Conservation (phyloP, 768 basidiomycete genomes). For the Amanita rimosa region DNA sequence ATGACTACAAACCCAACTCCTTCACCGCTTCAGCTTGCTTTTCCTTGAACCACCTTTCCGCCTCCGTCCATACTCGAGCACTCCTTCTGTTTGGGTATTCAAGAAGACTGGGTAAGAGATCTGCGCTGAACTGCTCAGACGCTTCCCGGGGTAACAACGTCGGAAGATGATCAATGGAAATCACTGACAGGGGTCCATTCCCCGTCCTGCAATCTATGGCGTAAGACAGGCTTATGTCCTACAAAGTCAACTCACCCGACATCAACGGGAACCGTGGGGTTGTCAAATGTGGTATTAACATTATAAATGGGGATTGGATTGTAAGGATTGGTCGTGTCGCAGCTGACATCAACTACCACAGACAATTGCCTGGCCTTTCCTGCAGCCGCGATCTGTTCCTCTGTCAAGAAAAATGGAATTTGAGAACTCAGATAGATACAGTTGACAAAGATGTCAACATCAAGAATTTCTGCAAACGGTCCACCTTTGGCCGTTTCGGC, state of each 20-base stretch:
- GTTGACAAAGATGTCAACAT: constrained; percentile 97
- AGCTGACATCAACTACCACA: constrained; percentile 94
- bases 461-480: constrained; percentile 90
- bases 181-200: constrained; percentile 66
- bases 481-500: constrained; percentile 95
- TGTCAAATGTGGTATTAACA: constrained; percentile 87
- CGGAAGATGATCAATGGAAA: constrained; percentile 96
- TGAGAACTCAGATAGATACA: constrained; percentile 92
- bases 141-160: constrained; percentile 92
- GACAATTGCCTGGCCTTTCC: constrained; percentile 58
- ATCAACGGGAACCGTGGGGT: constrained; percentile 83
- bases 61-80: constrained; percentile 80
- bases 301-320: constrained; percentile 95
- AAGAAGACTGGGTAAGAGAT: constrained; percentile 79
- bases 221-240: constrained; percentile 8
- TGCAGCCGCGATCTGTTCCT: constrained; percentile 58
- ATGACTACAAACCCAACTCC: constrained; percentile 21
- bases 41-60: constrained; percentile 71
- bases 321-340: constrained; percentile 97
- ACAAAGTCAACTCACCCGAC: constrained; percentile 47
- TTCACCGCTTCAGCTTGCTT: constrained; percentile 32
- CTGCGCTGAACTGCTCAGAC: constrained; percentile 89
- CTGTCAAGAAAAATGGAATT: constrained; percentile 77
- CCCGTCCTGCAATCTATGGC: constrained; percentile 29
- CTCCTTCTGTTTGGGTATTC: constrained; percentile 57